Percentiles rank a stretch among this genome's conserved stretches.
Conservation (phyloP, 495 filamentous ascomycete species). For the Zalerion maritima region DNA sequence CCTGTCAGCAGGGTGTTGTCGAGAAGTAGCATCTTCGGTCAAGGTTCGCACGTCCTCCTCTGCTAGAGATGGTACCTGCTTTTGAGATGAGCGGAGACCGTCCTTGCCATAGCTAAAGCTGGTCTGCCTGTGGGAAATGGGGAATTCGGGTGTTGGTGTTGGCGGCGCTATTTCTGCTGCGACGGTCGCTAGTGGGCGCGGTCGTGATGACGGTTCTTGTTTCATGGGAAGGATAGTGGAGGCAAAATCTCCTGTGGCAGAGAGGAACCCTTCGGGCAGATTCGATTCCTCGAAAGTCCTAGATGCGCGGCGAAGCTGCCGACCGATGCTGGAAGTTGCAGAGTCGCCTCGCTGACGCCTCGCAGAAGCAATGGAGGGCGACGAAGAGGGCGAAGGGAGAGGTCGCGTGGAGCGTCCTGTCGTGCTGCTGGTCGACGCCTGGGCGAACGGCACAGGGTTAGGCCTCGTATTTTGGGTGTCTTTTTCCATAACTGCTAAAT, state of each 20-base stretch:
- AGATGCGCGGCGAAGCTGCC: constrained; percentile 26
- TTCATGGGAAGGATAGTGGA: constrained; percentile 11
- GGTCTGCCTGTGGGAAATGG: too few relatives aligned
- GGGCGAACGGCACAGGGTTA: constrained; percentile 1
- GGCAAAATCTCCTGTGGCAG: constrained; percentile 31
- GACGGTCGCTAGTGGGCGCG: background rate
- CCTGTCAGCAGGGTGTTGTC: too few relatives aligned
- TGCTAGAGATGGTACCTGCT: too few relatives aligned
- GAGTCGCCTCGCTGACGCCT: constrained; percentile 11
- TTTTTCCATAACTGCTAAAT: too few relatives aligned
- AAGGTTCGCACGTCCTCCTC: too few relatives aligned
- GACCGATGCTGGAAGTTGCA: constrained; percentile 13
- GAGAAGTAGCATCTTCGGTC: too few relatives aligned
- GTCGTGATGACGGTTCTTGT: constrained; percentile 7
- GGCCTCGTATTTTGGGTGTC: too few relatives aligned
- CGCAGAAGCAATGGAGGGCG: too few relatives aligned
- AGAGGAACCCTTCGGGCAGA: constrained; percentile 37
- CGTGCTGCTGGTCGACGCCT: background rate
- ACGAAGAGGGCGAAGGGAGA: background rate
- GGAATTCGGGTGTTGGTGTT: too few relatives aligned
- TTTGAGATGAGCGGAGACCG: too few relatives aligned
- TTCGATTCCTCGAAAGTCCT: constrained; percentile 30
- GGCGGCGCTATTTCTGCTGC: background rate
- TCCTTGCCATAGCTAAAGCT: too few relatives aligned
- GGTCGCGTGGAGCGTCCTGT: too few relatives aligned